phyloP scores from a whole-genome alignment of 768 basidiomycete genomes.

The Pholiota conissans region DNA sequence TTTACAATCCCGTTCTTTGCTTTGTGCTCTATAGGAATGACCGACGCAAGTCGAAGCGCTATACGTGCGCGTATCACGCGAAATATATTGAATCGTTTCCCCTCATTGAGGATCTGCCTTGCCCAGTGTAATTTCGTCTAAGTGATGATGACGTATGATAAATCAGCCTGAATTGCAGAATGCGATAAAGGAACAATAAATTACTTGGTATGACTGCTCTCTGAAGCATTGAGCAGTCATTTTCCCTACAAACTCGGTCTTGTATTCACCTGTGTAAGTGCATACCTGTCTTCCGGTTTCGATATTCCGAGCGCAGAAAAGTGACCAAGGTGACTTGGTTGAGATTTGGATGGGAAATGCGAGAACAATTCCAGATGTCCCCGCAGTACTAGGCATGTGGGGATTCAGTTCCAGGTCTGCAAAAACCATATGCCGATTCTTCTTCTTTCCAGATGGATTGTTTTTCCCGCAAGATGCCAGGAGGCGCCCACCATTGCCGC shows the following conservation, averaged over 20 bases:
- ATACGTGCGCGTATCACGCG: slow-evolving; percentile 24
- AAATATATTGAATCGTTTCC: slow-evolving; percentile 13
- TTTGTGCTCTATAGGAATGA: slow-evolving; percentile 14
- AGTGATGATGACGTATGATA: neutral
- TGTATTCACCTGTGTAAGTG: slow-evolving; percentile 27
- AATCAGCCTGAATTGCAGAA: no score
- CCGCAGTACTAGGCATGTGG: slow-evolving; percentile 21
- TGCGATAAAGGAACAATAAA: neutral
- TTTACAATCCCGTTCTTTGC: slow-evolving; percentile 4
- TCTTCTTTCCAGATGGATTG: slow-evolving; percentile 15
- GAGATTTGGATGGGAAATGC: no score
- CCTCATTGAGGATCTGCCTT: neutral
- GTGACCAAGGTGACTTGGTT: no score
- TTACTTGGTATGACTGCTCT: slow-evolving; percentile 9
- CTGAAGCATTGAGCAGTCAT: slow-evolving; percentile 19
- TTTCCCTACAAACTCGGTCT: slow-evolving; percentile 16
- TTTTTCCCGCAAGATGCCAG: no score
- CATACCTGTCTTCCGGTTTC: neutral
- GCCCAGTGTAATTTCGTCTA: slow-evolving; percentile 17
- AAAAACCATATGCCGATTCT: no score
- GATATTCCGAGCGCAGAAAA: slow-evolving; percentile 16
- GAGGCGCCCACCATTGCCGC: no score
- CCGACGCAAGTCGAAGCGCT: slow-evolving; percentile 14
- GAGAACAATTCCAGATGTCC: slow-evolving; percentile 23
- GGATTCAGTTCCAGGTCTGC: no score